Evolutionary conservation across 441 rosid genomes (phyloP).

Genomic region (Kokia cookei): DNA sequence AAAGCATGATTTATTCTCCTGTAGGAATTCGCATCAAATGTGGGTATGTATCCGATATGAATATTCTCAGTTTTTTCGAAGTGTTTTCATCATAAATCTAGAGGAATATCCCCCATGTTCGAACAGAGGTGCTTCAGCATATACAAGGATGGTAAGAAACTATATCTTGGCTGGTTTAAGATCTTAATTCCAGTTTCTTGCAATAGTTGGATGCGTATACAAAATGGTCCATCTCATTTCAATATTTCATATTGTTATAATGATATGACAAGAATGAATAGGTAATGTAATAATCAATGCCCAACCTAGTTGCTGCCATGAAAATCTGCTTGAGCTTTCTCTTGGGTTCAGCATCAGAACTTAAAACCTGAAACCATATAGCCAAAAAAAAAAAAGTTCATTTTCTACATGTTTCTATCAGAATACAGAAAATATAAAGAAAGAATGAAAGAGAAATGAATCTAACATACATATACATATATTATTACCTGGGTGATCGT

Average conservation of each 20-base stretch:
- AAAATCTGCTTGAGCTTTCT: slow-evolving; percentile 82
- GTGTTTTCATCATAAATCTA: neutral
- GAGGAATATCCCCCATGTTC: neutral
- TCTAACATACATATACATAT: neutral
- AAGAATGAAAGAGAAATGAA: neutral
- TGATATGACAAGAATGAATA: neutral
- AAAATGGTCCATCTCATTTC: neutral
- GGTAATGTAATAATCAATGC: neutral
- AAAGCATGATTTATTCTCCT: slow-evolving; percentile 1
- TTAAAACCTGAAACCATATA: slow-evolving; percentile 49
- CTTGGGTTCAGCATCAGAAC: slow-evolving; percentile 81
- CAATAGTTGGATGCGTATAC: neutral
- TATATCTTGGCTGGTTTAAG: neutral
- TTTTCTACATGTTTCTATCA: neutral
- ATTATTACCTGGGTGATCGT: slow-evolving; percentile 68
- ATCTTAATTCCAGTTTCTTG: neutral
- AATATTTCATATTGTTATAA: neutral
- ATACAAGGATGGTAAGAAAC: neutral
- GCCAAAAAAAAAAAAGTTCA: neutral
- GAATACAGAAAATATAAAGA: neutral
- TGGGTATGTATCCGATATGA: neutral
- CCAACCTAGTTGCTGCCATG: slow-evolving; percentile 94
- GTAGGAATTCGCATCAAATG: neutral
- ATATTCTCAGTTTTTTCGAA: neutral
- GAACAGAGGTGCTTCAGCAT: no score